Base-by-base conservation (phyloP, 352 stramenopile genomes). In the Globisporangium rhizosaccharum region DNA sequence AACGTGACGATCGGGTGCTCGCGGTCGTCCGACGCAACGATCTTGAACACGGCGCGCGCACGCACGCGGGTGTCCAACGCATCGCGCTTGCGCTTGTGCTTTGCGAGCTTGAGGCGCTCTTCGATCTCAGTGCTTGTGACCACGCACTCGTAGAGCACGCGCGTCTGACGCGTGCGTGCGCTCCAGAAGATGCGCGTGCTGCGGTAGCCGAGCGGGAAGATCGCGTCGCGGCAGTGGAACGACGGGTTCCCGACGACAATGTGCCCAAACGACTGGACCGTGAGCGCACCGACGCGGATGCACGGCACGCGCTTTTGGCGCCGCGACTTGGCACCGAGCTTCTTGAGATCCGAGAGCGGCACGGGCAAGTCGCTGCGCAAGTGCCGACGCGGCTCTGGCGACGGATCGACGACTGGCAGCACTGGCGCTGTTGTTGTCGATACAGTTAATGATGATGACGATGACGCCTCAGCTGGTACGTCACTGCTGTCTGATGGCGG, bases 101-200 rank as follows among this genome's bases (percentile, higher is more conserved):
- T 57, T 15, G 51, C 45, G 42, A 51, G 48, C 63, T 46, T 56
- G 20, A 45, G 46, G 9, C 71, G 79, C 12, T 75, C 78, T 58
- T 87, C 93, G 51, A 82, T 79, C 62, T 84, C 85, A 8, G 68
- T 83, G 53, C 76, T 94, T 20, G 88, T 85, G 47, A 98, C 81
- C 12, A 93, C 81, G 56, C 95, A 92, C 47, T 97, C 82, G 63
- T 98, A 98, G 33, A 98, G 62, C 53, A 87, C 97, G 2, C 94
- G 76, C 6, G 51, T 73, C 1, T 66, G 73, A 9, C 91, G 45
- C 10, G 62, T 42, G 4, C 66, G 66, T 0, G 78, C 78, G 18
- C 89, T 97, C 93, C 93, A 98, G 61, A 96, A 98, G 49, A 98
- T 97, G 25, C 94, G 76, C 9, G 90, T 96, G 36, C 91, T 96